Percentiles rank a stretch among this genome's conserved stretches.
phyloP scores from a whole-genome alignment of 2,329 filamentous ascomycete genomes.

The Coleophoma cylindrospora region DNA sequence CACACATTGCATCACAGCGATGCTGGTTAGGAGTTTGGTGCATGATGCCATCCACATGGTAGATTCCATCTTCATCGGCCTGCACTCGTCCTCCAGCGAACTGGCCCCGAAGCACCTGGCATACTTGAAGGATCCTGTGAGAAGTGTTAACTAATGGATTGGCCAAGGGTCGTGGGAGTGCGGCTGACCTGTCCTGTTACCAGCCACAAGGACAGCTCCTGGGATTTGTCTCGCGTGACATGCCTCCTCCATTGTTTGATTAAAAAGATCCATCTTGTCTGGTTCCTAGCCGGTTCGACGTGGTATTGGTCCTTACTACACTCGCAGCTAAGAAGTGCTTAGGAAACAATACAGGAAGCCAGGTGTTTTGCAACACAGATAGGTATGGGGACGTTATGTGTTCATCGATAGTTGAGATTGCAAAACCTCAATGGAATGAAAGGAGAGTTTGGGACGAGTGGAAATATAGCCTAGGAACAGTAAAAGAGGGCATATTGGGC shows the following conservation, averaged over 20 bases:
- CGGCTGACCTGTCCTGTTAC: neutral
- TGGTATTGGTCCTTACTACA: no score
- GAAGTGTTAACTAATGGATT: neutral
- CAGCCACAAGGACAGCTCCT: neutral
- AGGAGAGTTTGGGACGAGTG: no score
- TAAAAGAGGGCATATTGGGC: no score
- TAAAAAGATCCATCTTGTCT: slow-evolving; percentile 1
- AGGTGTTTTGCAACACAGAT: no score
- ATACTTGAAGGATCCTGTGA: neutral
- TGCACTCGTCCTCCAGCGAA: slow-evolving; percentile 14
- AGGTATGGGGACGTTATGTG: no score
- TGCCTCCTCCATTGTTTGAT: slow-evolving; percentile 1
- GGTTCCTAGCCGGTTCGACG: no score
- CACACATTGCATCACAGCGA: slow-evolving; percentile 3
- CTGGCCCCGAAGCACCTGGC: neutral
- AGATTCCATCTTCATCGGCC: slow-evolving; percentile 6
- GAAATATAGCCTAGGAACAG: no score
- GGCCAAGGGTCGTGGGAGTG: neutral
- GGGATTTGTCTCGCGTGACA: slow-evolving; percentile 1
- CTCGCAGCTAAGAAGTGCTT: no score
- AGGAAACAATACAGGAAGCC: no score
- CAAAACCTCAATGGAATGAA: no score
- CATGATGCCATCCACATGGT: slow-evolving; percentile 54
- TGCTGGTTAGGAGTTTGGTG: slow-evolving; percentile 35
- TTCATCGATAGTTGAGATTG: no score